A percentile compares a stretch with the other conserved stretches of the same genome.
These are phyloP conservation scores for Penicillium ochrochloron DNA, from an alignment of 495 filamentous ascomycete species.

Conservation along the genomic window DNA sequence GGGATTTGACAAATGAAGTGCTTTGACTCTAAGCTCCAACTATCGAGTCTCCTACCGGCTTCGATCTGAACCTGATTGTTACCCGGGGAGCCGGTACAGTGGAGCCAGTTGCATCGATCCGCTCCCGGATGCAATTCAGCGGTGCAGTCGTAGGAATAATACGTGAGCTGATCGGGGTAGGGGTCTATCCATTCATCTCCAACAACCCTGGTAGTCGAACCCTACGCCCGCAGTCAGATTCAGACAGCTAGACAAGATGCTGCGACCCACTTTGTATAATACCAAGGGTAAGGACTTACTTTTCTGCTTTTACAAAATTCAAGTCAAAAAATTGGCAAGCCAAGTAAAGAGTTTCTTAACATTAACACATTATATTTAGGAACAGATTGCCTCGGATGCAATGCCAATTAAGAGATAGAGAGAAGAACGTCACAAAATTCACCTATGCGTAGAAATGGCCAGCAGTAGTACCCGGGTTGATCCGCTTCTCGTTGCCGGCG, in stretches of 20 bases:
- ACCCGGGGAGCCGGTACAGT: not conserved
- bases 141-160: too few relatives aligned
- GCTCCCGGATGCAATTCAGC: not conserved
- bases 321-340: too few relatives aligned
- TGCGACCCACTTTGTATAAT: too few relatives aligned
- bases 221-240: too few relatives aligned
- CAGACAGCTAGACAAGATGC: too few relatives aligned
- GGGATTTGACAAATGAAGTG: not conserved
- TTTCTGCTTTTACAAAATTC: too few relatives aligned
- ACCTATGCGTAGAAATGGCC: slow-evolving; percentile 31
- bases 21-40: not conserved
- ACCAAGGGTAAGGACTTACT: too few relatives aligned
- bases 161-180: too few relatives aligned
- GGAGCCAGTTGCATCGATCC: not conserved
- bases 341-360: too few relatives aligned
- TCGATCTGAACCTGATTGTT: not conserved
- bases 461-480: not conserved
- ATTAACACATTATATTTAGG: not conserved
- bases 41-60: not conserved
- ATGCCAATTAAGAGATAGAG: not conserved
- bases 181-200: too few relatives aligned
- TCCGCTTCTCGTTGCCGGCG: not conserved
- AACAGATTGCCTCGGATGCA: not conserved
- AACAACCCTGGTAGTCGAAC: too few relatives aligned
- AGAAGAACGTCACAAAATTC: not conserved